Evolutionary conservation across 441 rosid species (phyloP).

Genomic region (Euphorbia celastroides): DNA sequence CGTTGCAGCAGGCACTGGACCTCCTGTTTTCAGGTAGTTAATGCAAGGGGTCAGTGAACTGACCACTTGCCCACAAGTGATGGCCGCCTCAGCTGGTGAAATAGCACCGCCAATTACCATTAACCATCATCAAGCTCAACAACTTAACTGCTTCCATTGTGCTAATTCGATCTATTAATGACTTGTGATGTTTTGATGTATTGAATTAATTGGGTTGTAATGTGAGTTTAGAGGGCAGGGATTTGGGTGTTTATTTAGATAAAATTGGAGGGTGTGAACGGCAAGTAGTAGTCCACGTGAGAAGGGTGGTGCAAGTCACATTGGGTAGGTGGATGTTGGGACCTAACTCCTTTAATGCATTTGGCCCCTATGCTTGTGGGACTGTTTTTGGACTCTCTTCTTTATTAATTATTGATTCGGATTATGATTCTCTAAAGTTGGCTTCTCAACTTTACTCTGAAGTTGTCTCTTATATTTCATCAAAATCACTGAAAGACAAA

Average conservation of each 20-base stretch:
- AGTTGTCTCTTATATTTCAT: too few relatives aligned
- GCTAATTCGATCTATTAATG: background rate
- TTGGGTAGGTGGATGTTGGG: slow-evolving; percentile 6
- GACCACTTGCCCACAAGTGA: background rate
- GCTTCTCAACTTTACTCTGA: too few relatives aligned
- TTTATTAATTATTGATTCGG: too few relatives aligned
- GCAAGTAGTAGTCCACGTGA: too few relatives aligned
- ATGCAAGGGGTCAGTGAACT: background rate
- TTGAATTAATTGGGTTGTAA: background rate
- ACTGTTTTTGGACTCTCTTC: too few relatives aligned
- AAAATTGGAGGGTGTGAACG: background rate
- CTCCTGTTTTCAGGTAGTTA: background rate
- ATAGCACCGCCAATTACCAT: background rate
- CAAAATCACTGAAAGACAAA: too few relatives aligned
- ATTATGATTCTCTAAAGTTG: too few relatives aligned
- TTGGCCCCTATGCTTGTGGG: background rate
- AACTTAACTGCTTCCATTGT: background rate
- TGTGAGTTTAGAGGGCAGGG: background rate
- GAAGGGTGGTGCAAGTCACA: background rate
- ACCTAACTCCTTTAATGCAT: background rate
- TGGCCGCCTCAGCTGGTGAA: background rate
- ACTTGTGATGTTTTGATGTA: background rate
- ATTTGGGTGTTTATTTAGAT: slow-evolving; percentile 2
- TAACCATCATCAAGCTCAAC: background rate
- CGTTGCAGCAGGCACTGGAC: slow-evolving; percentile 14